Evolutionary conservation across 2,329 filamentous ascomycete species (phyloP).

Genomic region (Leptographium galeiforme): DNA sequence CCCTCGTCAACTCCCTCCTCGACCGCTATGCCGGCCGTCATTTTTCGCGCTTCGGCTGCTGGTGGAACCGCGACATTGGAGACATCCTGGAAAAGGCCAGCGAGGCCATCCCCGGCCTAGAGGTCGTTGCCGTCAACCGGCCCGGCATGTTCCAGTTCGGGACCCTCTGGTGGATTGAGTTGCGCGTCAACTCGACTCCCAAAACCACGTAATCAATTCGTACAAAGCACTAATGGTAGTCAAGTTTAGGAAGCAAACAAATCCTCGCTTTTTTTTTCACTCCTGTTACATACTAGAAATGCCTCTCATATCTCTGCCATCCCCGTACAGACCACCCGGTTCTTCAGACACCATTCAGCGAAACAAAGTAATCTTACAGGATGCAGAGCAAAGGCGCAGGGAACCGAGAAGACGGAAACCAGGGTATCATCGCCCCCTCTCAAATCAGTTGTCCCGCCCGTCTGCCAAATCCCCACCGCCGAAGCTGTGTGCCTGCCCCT

Average conservation of each 20-base stretch:
- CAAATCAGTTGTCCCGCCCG: neutral
- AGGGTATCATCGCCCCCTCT: neutral
- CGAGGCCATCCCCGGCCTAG: constrained; percentile 34
- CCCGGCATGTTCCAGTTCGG: constrained; percentile 40
- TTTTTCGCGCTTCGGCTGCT: constrained; percentile 49
- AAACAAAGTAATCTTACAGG: constrained; percentile 1
- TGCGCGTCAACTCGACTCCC: constrained; percentile 24
- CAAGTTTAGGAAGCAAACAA: neutral
- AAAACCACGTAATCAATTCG: neutral
- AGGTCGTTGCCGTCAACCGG: constrained; percentile 39
- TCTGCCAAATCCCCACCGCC: neutral
- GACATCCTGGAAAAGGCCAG: constrained; percentile 37
- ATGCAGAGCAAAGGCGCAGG: neutral
- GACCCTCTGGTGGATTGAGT: constrained; percentile 45
- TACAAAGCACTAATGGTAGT: neutral
- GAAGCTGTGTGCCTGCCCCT: neutral
- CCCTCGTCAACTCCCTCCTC: constrained; percentile 40
- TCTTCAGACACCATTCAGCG: neutral
- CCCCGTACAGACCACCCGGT: neutral
- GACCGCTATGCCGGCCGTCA: constrained; percentile 42
- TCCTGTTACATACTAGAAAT: constrained; percentile 1
- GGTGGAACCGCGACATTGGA: constrained; percentile 55
- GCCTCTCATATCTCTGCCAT: neutral
- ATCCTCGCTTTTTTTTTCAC: constrained; percentile 3
- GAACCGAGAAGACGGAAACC: neutral